Percentiles rank a stretch among this genome's conserved stretches.
These are phyloP conservation scores for Cystobasidium pallidum DNA, from an alignment of 1,284 basidiomycete genomes.

Conservation along the genomic window DNA sequence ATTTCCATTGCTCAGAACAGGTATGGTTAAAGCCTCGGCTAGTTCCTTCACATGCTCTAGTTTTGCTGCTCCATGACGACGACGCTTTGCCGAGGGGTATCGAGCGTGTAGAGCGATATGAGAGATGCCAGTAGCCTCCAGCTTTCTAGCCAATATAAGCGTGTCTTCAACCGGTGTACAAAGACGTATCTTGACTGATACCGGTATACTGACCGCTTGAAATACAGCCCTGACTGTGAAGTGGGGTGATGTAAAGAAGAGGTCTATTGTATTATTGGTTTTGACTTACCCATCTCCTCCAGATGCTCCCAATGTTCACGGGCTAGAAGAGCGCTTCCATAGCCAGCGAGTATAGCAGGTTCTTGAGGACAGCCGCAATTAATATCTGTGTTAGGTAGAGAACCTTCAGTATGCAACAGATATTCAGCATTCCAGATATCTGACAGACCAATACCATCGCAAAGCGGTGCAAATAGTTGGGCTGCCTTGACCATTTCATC, in stretches of 20 bases:
- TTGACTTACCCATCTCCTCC: conserved; percentile 13
- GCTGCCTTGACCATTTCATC: conserved; percentile 24
- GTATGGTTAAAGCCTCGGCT: conserved; percentile 10
- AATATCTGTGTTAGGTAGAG: conserved; percentile 8
- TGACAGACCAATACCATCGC: conserved; percentile 29
- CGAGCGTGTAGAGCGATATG: conserved; percentile 41
- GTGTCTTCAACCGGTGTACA: conserved; percentile 24
- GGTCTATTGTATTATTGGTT: neutral
- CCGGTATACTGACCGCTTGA: neutral
- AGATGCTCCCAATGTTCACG: conserved; percentile 17
- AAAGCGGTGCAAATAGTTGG: conserved; percentile 8
- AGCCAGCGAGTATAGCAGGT: conserved; percentile 14
- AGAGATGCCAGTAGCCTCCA: conserved; percentile 15
- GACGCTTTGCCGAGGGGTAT: conserved; percentile 20
- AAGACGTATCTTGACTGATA: conserved; percentile 41
- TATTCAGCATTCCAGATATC: neutral
- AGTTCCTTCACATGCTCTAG: conserved; percentile 26
- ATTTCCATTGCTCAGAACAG: conserved; percentile 37
- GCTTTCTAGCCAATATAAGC: conserved; percentile 9
- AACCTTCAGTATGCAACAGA: neutral
- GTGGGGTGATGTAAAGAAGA: too few relatives aligned
- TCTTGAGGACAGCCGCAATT: conserved; percentile 40
- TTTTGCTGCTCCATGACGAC: conserved; percentile 35
- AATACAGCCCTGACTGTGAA: conserved; percentile 16
- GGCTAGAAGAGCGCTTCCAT: conserved; percentile 38